phyloP scores from a whole-genome alignment of 2,329 filamentous ascomycete genomes.

The Aspergillus pseudoviridinutans region DNA sequence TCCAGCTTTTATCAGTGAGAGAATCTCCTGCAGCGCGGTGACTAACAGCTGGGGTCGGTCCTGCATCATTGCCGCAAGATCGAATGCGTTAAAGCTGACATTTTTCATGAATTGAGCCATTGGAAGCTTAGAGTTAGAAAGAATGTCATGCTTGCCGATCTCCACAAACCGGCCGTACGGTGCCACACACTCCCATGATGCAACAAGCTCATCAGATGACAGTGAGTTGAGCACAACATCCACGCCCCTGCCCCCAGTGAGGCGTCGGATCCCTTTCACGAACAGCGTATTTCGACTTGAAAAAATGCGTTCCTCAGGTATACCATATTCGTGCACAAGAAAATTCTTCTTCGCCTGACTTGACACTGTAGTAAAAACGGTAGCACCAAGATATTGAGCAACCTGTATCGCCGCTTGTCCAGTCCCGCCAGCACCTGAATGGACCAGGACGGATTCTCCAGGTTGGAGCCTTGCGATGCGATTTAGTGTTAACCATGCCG shows the following conservation, averaged over 20 bases:
- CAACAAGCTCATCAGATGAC: conserved; percentile 12
- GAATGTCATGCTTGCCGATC: conserved; percentile 44
- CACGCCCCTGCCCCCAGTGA: conserved; percentile 9
- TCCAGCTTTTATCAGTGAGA: background rate
- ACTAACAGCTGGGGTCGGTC: background rate
- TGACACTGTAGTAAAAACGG: conserved; percentile 12
- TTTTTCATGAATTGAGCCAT: conserved; percentile 5
- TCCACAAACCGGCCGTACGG: conserved; percentile 45
- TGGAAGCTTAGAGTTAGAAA: background rate
- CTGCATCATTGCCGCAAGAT: background rate
- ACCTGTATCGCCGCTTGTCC: conserved; percentile 27
- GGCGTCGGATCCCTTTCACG: conserved; percentile 1
- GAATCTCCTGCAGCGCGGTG: background rate
- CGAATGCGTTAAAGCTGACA: conserved; percentile 1
- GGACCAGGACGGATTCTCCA: conserved; percentile 21
- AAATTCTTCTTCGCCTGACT: conserved; percentile 10
- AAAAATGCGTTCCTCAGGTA: conserved; percentile 14
- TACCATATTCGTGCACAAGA: conserved; percentile 12
- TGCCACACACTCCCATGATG: conserved; percentile 13
- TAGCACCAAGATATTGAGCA: conserved; percentile 16
- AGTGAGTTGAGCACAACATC: conserved; percentile 21
- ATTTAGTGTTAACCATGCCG: conserved; percentile 1
- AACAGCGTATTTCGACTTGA: conserved; percentile 7
- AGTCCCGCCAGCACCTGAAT: conserved; percentile 25
- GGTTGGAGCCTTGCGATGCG: conserved; percentile 14